These are phyloP conservation scores for Sugiyamaella smithiae DNA, from an alignment of 805 yeast species.

Conservation along the genomic window DNA sequence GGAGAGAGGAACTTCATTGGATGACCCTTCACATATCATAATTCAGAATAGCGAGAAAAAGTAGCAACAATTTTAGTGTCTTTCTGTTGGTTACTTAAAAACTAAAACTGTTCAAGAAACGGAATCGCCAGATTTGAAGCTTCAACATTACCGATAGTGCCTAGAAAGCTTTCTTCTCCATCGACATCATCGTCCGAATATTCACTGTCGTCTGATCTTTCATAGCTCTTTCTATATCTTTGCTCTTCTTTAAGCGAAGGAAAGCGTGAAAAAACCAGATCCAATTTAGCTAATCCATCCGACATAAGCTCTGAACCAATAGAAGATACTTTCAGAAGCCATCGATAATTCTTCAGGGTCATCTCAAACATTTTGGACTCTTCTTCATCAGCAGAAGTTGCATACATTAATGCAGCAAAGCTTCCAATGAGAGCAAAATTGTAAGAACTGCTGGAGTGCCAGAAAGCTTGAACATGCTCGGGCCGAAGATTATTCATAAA, in stretches of 20 bases:
- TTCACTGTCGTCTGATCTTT: constrained; percentile 9
- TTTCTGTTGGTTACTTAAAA: not conserved
- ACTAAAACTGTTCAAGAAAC: not conserved
- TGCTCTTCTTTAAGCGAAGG: constrained; percentile 9
- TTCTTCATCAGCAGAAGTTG: not conserved
- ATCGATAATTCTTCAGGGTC: constrained; percentile 11
- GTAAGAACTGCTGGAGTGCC: not conserved
- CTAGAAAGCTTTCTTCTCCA: constrained; percentile 4
- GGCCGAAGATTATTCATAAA: constrained; percentile 3
- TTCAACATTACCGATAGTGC: not conserved
- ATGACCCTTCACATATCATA: constrained; percentile 3
- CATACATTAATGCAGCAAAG: not conserved
- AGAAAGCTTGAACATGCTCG: constrained; percentile 1
- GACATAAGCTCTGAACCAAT: constrained; percentile 11
- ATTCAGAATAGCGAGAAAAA: not conserved
- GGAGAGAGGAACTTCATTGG: constrained; percentile 3
- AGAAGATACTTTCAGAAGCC: constrained; percentile 12
- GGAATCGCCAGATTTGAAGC: not conserved
- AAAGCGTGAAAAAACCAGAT: constrained; percentile 1
- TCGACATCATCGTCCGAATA: constrained; percentile 5
- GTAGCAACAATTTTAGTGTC: not conserved
- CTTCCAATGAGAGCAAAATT: constrained; percentile 3
- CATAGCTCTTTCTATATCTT: not conserved
- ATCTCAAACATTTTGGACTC: constrained; percentile 4
- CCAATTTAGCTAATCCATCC: constrained; percentile 1